phyloP scores from a whole-genome alignment of 768 basidiomycete species.

The Podaxis sp. region DNA sequence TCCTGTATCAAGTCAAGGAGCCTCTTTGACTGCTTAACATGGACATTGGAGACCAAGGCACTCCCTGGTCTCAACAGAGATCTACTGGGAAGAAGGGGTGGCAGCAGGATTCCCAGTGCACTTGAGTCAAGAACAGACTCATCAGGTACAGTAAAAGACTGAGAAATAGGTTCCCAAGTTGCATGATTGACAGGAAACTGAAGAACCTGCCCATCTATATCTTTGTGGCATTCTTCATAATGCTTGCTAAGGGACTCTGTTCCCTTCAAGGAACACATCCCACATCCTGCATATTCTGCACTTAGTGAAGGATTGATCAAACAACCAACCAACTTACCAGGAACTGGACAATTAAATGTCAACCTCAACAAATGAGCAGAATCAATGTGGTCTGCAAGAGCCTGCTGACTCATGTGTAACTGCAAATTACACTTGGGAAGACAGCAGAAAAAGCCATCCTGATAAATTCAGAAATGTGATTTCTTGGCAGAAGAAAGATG shows the following conservation, averaged over 20 bases:
- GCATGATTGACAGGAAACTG: not conserved
- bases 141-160: not conserved
- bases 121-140: not conserved
- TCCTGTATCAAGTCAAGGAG: not conserved
- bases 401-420: conserved; percentile 17
- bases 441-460: conserved; percentile 19
- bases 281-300: not conserved
- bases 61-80: not conserved
- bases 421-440: conserved; percentile 24
- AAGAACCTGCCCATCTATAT: not conserved
- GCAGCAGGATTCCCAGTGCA: not conserved
- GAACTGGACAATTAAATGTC: conserved; percentile 26
- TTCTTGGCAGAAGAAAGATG: not conserved
- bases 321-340: conserved; percentile 19
- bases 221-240: not conserved
- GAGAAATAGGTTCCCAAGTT: conserved; percentile 1
- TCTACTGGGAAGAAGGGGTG: not conserved
- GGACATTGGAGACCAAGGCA: not conserved
- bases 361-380: conserved; percentile 27
- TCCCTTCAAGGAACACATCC: not conserved
- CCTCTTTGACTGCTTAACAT: not conserved
- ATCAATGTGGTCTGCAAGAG: conserved; percentile 25
- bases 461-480: not conserved
- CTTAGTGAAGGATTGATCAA: not conserved
- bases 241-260: conserved; percentile 6